Evolutionary conservation across 768 basidiomycete species (phyloP), one percentile per base, ranked within the genome.

Genomic region (Suillus lakei): DNA sequence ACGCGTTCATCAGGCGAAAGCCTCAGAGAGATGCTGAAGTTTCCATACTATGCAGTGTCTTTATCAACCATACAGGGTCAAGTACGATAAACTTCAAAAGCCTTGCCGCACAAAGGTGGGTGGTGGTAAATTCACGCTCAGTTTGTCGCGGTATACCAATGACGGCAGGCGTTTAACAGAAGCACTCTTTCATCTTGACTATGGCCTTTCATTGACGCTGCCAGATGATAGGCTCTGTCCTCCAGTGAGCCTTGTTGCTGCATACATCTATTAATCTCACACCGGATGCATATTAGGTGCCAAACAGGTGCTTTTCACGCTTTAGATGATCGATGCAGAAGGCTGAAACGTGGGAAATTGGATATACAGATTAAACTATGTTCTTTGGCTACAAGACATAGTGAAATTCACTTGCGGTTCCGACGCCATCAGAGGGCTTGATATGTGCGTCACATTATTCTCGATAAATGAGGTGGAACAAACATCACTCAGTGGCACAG

Each of bases 331-430:
- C n/a, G 38, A 41, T 4, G 10, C 38, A 41, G 26, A 39, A 59
- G 38, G 23, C 54, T 48, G 13, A 56, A 28, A 15, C 15, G 26
- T 26, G 3, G 48, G 28, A 30, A 26, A 30, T 64, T 48, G 46
- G 50, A 28, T 39, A 5, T 4, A 36, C 50, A 95, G 95, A 69
- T 75, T 96, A 51, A 95, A 98, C 74, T 98, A 98, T 70, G 80
- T 97, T 6, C 82, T 95, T 6, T 93, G 92, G 92, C 79, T 94
- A 28, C 88, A 93, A 77, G 91, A 94, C 70, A 81, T 95, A 55
- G 66, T 91, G 7, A 67, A 73, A 26, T 77, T 78, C 4, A 58
- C 66, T 61, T 59, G 70, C 26, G 60, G 58, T 28, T 65, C 71
- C 0, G 61, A 65, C 12, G 6, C 50, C n/a, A 73, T 90, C 16